A percentile compares a stretch with the other conserved stretches of the same genome.
Conservation (phyloP, 352 stramenopile genomes). For the Globisporangium cystogenes region DNA sequence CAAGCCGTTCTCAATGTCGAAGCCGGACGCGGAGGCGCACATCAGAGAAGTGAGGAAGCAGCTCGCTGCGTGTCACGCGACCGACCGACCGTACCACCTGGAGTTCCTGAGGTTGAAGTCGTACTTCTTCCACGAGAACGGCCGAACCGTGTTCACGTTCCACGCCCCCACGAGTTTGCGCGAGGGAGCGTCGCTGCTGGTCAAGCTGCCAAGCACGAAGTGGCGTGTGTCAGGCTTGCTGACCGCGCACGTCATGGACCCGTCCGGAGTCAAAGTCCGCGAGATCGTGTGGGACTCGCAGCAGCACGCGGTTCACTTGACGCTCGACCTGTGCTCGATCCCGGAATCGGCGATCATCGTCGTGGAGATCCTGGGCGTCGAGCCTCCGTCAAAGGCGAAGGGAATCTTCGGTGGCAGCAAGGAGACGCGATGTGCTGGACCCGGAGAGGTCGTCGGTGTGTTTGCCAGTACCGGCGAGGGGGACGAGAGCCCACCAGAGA, state of each 20-base stretch:
- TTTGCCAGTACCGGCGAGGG: constrained; percentile 9
- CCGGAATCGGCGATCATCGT: constrained; percentile 19
- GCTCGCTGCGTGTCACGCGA: constrained; percentile 25
- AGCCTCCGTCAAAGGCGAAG: constrained; percentile 8
- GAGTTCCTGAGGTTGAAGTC: constrained; percentile 54
- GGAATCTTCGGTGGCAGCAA: constrained; percentile 2
- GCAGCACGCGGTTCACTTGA: constrained; percentile 28
- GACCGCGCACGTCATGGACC: constrained; percentile 19
- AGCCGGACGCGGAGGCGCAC: constrained; percentile 20
- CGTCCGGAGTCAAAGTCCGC: constrained; percentile 17
- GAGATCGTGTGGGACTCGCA: constrained; percentile 47
- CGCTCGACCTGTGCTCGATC: constrained; percentile 27
- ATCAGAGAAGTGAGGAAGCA: constrained; percentile 24
- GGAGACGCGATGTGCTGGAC: constrained; percentile 23
- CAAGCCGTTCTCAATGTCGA: constrained; percentile 35
- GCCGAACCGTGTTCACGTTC: constrained; percentile 34
- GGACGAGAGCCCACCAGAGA: constrained; percentile 15
- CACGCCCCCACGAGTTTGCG: constrained; percentile 24
- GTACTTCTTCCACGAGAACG: constrained; percentile 43
- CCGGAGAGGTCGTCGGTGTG: constrained; percentile 33
- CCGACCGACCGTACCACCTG: constrained; percentile 31
- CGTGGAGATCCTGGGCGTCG: constrained; percentile 30
- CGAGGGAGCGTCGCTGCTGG: constrained; percentile 16
- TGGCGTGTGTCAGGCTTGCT: constrained; percentile 30
- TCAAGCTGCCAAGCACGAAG: constrained; percentile 44